A percentile compares a stretch with the other conserved stretches of the same genome.
Conservation (phyloP, 495 filamentous ascomycete genomes). For the Penicillium flavigenum region DNA sequence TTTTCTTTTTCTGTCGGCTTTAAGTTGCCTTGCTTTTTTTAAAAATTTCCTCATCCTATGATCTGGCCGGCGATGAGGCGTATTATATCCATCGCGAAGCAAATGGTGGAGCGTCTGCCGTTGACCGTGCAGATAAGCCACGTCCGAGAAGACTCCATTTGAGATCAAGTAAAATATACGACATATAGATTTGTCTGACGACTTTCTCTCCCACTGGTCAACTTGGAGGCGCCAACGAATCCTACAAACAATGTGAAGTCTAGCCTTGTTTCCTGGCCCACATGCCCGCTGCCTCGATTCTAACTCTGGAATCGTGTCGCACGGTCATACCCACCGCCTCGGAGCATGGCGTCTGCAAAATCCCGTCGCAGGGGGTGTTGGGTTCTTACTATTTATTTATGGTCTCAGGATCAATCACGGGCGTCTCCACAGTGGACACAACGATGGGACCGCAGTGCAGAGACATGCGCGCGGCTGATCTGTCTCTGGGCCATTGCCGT, state of each 20-base stretch:
- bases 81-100: not conserved
- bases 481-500: slow-evolving; percentile 16
- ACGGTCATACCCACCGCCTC: slow-evolving; percentile 14
- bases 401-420: slow-evolving; percentile 2
- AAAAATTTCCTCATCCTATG: not conserved
- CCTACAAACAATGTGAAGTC: not conserved
- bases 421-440: slow-evolving; percentile 25
- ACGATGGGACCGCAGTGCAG: slow-evolving; percentile 1
- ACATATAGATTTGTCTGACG: not conserved
- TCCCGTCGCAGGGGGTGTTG: slow-evolving; percentile 11
- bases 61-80: not conserved
- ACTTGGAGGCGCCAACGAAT: not conserved
- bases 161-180: not conserved
- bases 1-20: not conserved
- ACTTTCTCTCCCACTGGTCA: not conserved
- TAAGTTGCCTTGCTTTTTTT: not conserved
- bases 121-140: not conserved
- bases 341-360: slow-evolving; percentile 14
- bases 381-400: not conserved
- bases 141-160: not conserved
- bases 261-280: not conserved
- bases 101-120: not conserved
- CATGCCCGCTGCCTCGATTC: not conserved
- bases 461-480: slow-evolving; percentile 33
- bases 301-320: slow-evolving; percentile 13